Evolutionary conservation across 2,329 filamentous ascomycete genomes (phyloP).

Genomic region (Aureobasidium sp.): DNA sequence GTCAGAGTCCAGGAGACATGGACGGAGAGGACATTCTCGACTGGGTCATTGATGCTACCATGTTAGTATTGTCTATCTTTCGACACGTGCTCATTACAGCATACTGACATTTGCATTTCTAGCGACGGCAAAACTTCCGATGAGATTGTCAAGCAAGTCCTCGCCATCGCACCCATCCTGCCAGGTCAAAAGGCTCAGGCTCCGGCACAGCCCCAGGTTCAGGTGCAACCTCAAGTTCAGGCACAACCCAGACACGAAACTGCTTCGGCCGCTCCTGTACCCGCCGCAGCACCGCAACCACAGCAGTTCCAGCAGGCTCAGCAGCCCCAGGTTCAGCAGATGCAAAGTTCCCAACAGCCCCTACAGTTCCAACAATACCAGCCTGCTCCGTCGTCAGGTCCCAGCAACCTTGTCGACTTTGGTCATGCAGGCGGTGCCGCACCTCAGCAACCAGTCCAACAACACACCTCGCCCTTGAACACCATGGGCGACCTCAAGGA

Average conservation of each 20-base stretch:
- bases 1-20: slow-evolving; percentile 43
- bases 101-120: slow-evolving; percentile 16
- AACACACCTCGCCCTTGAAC: background rate
- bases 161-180: slow-evolving; percentile 77
- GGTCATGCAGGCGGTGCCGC: slow-evolving; percentile 32
- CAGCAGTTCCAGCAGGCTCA: background rate
- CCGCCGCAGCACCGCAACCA: background rate
- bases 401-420: slow-evolving; percentile 14
- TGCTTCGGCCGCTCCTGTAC: slow-evolving; percentile 36
- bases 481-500: slow-evolving; percentile 12
- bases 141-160: slow-evolving; percentile 65
- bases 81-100: slow-evolving; percentile 9
- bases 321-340: background rate
- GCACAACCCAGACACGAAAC: background rate
- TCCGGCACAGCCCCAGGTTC: slow-evolving; percentile 20
- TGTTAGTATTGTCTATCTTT: slow-evolving; percentile 48
- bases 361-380: background rate
- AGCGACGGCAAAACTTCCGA: slow-evolving; percentile 58
- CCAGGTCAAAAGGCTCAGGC: slow-evolving; percentile 57
- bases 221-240: slow-evolving; percentile 25
- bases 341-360: background rate
- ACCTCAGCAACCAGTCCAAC: slow-evolving; percentile 13
- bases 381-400: background rate
- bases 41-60: slow-evolving; percentile 82
- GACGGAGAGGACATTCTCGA: slow-evolving; percentile 84